Evolutionary conservation across 2,329 filamentous ascomycete genomes (phyloP).

Genomic region (Colletotrichum cuscutae): DNA sequence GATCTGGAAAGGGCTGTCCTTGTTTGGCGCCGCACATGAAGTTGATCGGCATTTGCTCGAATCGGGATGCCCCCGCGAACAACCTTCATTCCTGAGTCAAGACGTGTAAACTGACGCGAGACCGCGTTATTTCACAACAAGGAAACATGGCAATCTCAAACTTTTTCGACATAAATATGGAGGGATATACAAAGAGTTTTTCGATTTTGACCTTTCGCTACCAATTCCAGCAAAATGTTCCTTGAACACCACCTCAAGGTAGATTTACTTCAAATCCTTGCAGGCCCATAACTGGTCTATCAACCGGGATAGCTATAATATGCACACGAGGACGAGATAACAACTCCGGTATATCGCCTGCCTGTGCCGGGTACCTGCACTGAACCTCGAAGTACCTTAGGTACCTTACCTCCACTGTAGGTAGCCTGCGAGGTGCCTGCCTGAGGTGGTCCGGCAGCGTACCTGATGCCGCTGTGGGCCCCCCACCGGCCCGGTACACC

Average conservation of each 20-base stretch:
- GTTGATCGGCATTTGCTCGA: background rate
- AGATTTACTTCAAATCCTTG: too few species aligned
- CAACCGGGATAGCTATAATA: background rate
- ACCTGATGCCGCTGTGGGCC: slow-evolving; percentile 10
- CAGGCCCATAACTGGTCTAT: background rate
- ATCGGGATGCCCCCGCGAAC: slow-evolving; percentile 13
- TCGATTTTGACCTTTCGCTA: background rate
- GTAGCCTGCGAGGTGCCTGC: too few species aligned
- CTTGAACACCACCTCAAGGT: background rate
- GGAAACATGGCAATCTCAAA: background rate
- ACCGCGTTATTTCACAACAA: background rate
- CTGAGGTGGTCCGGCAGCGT: slow-evolving; percentile 16
- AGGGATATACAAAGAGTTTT: background rate
- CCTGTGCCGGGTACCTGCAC: background rate
- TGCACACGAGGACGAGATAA: background rate
- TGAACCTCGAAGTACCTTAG: too few species aligned
- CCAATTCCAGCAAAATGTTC: background rate
- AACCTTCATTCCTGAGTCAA: slow-evolving; percentile 9
- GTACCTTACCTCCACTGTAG: too few species aligned
- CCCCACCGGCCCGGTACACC: slow-evolving; percentile 6
- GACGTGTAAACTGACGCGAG: background rate
- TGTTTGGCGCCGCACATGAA: background rate
- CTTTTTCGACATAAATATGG: background rate
- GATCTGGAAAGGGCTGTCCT: background rate
- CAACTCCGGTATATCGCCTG: background rate